Evolutionary conservation across 345 rosid species (phyloP).

Genomic region (Iberis pinnata): DNA sequence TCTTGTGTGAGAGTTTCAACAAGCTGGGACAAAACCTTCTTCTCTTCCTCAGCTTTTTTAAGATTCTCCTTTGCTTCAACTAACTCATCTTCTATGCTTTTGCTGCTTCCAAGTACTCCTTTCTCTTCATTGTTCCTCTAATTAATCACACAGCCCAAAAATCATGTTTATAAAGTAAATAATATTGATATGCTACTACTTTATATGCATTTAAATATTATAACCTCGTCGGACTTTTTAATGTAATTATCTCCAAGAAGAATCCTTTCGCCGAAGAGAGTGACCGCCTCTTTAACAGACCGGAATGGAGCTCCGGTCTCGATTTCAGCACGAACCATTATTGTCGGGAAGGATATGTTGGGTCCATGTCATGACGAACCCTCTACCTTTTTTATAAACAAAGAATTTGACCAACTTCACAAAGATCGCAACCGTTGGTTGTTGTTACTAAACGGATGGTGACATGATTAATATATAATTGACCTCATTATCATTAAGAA

Average conservation of each 20-base stretch:
- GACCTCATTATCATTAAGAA: constrained; percentile 6
- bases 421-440: constrained; percentile 16
- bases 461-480: constrained; percentile 12
- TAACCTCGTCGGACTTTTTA: constrained; percentile 44
- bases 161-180: neutral
- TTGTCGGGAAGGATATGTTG: constrained; percentile 19
- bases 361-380: constrained; percentile 19
- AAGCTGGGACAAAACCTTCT: constrained; percentile 31
- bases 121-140: constrained; percentile 12
- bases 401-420: neutral
- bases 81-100: constrained; percentile 47
- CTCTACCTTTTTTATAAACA: constrained; percentile 21
- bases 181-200: neutral
- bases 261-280: constrained; percentile 58
- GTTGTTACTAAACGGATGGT: constrained; percentile 25
- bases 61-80: constrained; percentile 51
- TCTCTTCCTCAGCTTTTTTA: constrained; percentile 43
- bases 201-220: neutral
- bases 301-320: constrained; percentile 68
- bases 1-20: constrained; percentile 43
- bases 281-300: constrained; percentile 72
- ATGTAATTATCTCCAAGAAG: constrained; percentile 53
- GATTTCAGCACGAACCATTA: constrained; percentile 51
- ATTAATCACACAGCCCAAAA: neutral
- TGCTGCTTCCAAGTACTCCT: constrained; percentile 19